phyloP scores from a whole-genome alignment of 495 filamentous ascomycete species.

The Penicillium lividum region DNA sequence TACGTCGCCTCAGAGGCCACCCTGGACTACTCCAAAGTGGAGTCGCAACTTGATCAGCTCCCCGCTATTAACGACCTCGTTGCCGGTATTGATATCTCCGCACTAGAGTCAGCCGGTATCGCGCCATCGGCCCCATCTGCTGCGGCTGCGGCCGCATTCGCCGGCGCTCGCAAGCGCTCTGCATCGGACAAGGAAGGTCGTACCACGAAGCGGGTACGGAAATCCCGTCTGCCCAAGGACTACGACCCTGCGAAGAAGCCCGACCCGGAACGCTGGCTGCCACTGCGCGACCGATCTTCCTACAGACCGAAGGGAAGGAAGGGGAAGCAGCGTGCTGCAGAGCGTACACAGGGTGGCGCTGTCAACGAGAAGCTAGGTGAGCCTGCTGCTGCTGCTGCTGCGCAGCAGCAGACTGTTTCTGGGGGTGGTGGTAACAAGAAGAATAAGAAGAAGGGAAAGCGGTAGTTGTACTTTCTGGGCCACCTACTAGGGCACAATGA shows the following conservation, averaged over 20 bases:
- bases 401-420: slow-evolving; percentile 39
- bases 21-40: slow-evolving; percentile 58
- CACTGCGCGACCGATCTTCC: slow-evolving; percentile 80
- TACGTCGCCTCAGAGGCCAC: slow-evolving; percentile 81
- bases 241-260: slow-evolving; percentile 72
- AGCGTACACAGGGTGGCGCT: slow-evolving; percentile 81
- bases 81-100: slow-evolving; percentile 62
- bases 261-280: slow-evolving; percentile 92
- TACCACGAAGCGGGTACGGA: slow-evolving; percentile 65
- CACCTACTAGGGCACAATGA: neutral
- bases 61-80: slow-evolving; percentile 67
- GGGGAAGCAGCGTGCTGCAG: slow-evolving; percentile 76
- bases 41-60: slow-evolving; percentile 61
- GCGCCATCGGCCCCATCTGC: slow-evolving; percentile 53
- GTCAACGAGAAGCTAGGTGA: slow-evolving; percentile 70
- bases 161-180: slow-evolving; percentile 57
- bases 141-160: slow-evolving; percentile 38
- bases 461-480: slow-evolving; percentile 34
- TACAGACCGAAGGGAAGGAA: slow-evolving; percentile 91
- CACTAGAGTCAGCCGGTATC: slow-evolving; percentile 77
- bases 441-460: slow-evolving; percentile 78
- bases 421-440: slow-evolving; percentile 55
- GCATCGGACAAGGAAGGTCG: slow-evolving; percentile 49
- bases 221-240: slow-evolving; percentile 73
- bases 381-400: slow-evolving; percentile 50